Evolutionary conservation across 495 filamentous ascomycete genomes (phyloP).

Genomic region (Aspergillus incahuasiensis): DNA sequence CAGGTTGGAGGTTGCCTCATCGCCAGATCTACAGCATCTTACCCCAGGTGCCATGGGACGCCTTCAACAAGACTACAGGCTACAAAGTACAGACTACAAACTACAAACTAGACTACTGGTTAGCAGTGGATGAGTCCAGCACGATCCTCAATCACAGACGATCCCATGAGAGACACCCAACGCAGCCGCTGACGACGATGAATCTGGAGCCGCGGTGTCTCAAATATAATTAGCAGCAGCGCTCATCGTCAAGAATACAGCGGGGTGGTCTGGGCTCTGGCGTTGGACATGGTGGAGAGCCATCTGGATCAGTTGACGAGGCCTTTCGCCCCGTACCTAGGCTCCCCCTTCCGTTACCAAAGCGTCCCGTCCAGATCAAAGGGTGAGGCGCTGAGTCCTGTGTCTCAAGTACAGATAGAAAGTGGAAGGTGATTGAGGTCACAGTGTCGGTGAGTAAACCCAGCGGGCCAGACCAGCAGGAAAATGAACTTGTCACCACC

Average conservation of each 20-base stretch:
- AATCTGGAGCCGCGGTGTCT: background rate
- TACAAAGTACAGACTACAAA: no score
- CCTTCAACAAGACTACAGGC: no score
- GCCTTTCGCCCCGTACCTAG: background rate
- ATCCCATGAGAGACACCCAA: background rate
- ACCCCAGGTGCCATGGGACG: no score
- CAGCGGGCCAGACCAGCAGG: background rate
- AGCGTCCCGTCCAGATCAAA: background rate
- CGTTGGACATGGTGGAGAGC: background rate
- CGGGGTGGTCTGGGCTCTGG: background rate
- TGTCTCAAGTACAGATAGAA: no score
- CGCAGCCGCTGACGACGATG: background rate
- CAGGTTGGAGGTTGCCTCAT: no score
- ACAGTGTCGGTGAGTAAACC: background rate
- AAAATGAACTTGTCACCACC: conserved; percentile 2
- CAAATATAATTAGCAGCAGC: background rate
- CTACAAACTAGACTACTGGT: no score
- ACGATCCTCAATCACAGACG: no score
- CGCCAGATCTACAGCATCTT: no score
- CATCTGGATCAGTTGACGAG: background rate
- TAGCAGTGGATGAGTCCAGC: no score
- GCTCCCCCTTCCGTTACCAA: background rate
- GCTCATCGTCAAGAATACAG: background rate
- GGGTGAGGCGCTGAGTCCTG: no score
- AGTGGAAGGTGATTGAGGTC: no score